Percentiles rank a stretch among this genome's conserved stretches.
Conservation (phyloP, 106 monocot genomes). For the Allium fistulosum region DNA sequence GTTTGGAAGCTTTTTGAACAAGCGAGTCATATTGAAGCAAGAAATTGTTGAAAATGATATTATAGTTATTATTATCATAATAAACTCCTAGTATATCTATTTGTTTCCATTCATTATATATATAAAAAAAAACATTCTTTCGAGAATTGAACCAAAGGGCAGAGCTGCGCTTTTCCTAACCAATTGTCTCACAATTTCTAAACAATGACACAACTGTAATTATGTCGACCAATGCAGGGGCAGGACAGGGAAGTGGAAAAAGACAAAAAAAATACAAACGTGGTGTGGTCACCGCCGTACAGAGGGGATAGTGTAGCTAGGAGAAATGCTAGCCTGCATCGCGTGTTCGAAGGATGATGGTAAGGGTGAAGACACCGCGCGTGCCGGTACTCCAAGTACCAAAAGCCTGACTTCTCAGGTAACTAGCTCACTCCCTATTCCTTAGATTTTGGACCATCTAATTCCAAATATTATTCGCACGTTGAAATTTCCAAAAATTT, state of each 20-base stretch:
- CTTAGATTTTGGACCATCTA: background rate
- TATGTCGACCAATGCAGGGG: background rate
- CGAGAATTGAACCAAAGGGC: background rate
- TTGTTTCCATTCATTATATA: background rate
- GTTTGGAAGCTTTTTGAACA: too few species aligned
- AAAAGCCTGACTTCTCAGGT: slow-evolving; percentile 6
- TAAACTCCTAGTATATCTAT: background rate
- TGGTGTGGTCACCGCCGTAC: slow-evolving; percentile 8
- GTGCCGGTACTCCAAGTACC: slow-evolving; percentile 4
- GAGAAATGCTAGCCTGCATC: slow-evolving; percentile 7
- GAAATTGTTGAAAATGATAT: background rate
- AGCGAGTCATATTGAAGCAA: background rate
- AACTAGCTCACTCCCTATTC: background rate
- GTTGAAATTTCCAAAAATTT: background rate
- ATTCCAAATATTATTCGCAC: background rate
- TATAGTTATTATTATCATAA: background rate
- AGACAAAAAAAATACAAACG: too few species aligned
- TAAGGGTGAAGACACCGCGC: slow-evolving; percentile 4
- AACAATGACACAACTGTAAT: background rate
- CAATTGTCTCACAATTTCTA: background rate
- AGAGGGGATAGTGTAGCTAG: background rate
- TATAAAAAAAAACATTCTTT: background rate
- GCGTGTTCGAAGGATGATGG: slow-evolving; percentile 7
- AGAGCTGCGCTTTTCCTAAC: background rate
- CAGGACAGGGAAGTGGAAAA: background rate